These are phyloP conservation scores for Epichloe festucae DNA, from an alignment of 2,329 filamentous ascomycete genomes.

Conservation along the genomic window DNA sequence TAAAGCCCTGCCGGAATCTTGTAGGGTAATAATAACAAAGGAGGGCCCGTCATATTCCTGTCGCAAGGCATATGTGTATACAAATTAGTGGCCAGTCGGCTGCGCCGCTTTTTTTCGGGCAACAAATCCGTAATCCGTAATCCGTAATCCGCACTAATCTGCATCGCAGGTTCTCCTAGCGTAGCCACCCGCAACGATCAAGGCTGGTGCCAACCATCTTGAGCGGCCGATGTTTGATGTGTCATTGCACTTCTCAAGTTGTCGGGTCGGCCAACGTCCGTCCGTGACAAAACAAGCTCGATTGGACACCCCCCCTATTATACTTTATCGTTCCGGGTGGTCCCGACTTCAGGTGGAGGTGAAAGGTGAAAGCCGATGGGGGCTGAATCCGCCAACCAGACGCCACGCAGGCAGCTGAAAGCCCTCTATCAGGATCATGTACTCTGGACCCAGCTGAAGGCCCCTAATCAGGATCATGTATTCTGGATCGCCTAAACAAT, in stretches of 20 bases:
- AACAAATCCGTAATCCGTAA: no score
- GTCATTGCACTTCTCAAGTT: background rate
- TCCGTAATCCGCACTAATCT: background rate
- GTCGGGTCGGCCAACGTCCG: background rate
- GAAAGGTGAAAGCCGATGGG: background rate
- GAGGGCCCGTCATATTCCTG: background rate
- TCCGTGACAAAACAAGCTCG: background rate
- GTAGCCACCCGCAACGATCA: slow-evolving; percentile 47
- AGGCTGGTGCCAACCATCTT: slow-evolving; percentile 45
- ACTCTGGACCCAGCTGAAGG: background rate
- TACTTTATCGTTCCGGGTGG: background rate
- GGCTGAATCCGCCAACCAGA: background rate
- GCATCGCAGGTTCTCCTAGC: slow-evolving; percentile 31
- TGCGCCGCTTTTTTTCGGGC: no score
- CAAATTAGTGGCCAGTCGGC: no score
- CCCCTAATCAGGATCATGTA: no score
- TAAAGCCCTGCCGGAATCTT: slow-evolving; percentile 27
- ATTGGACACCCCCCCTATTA: background rate
- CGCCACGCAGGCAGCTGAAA: background rate
- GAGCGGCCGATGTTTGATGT: slow-evolving; percentile 22
- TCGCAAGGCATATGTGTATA: no score
- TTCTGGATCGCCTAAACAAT: no score
- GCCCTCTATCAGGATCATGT: no score
- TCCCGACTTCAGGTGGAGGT: background rate
- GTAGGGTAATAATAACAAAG: background rate